A percentile compares a stretch with the other conserved stretches of the same genome.
These are phyloP conservation scores for Plasmodium berghei DNA, from an alignment of 169 alveolate species.

Conservation along the genomic window DNA sequence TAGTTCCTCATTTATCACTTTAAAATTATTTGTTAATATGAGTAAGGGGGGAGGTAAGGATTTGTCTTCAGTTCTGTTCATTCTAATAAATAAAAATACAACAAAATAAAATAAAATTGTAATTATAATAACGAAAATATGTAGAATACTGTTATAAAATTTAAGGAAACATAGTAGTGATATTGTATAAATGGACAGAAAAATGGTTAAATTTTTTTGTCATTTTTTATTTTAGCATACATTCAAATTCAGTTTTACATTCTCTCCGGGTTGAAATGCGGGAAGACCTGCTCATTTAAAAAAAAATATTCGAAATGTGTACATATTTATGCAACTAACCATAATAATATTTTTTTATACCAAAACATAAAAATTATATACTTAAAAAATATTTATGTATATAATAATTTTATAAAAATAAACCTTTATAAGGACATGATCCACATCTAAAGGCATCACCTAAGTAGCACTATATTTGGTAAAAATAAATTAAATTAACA, in stretches of 20 bases:
- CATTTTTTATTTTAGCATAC: slow-evolving; percentile 30
- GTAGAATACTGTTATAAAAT: too few relatives aligned
- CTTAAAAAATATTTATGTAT: neutral
- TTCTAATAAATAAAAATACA: too few relatives aligned
- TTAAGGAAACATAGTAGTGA: too few relatives aligned
- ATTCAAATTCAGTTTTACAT: slow-evolving; percentile 70
- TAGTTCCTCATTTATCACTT: too few relatives aligned
- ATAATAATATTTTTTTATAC: neutral
- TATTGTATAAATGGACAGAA: too few relatives aligned
- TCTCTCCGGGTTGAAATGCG: slow-evolving; percentile 73
- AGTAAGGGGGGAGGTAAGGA: too few relatives aligned
- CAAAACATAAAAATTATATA: neutral
- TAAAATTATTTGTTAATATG: too few relatives aligned
- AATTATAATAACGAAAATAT: too few relatives aligned
- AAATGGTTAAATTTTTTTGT: neutral
- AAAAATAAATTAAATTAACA: too few relatives aligned
- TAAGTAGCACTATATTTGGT: slow-evolving; percentile 30
- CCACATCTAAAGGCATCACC: slow-evolving; percentile 76
- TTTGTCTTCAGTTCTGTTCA: too few relatives aligned
- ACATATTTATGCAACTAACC: neutral
- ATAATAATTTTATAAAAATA: neutral
- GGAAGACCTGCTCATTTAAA: slow-evolving; percentile 42
- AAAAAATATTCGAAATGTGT: neutral
- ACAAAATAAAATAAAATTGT: too few relatives aligned
- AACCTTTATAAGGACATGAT: slow-evolving; percentile 76